Evolutionary conservation across 495 filamentous ascomycete species (phyloP), one percentile per base, ranked within the genome.

Genomic region (Hypoxylon rickii): DNA sequence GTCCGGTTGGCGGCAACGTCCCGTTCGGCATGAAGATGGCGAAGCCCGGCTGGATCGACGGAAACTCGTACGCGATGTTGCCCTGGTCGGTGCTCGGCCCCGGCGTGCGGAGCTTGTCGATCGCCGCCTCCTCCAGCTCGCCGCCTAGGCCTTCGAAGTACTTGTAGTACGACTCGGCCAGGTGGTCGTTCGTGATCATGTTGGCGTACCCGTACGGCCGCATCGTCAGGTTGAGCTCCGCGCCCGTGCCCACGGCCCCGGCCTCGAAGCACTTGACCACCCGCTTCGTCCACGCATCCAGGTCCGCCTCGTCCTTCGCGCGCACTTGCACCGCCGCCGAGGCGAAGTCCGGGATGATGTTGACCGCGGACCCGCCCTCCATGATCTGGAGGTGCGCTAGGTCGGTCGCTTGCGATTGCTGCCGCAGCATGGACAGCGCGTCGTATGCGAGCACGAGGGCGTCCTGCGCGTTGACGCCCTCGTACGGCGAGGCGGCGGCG

Each of bases 391-490:
- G 70, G 39, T 81, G 77, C 15, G 80, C 67, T 31, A 71, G 70
- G 47, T 81, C 69, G 12, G 67, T 58, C 0, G 75, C 74, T 8
- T 68, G 31, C 18, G 82, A 82, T 64, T 88, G 85, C 55, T 88
- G 85, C 3, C 85, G 79, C 4, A 88, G 68, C 24, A 87, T 77
- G 15, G 80, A 74, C 26, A 88, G 69, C 49, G 76, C 81, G 62
- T 84, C 86, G 63, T 88, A 89, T 3, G 82, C 79, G 0, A 79
- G 69, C 11, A 85, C 78, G 7, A 84, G 68, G 4, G 84, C 85
- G 62, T 87, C 84, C 3, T 86, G 76, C 0, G 85, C 84, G 58
- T 88, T 88, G 54, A 85, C 70, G 4, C 82, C 83, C 10, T 83
- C 78, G 83, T 84, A 87, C 0, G 86, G 86, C 33, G 82, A 81